Evolutionary conservation across 495 filamentous ascomycete species (phyloP), one percentile per base, ranked within the genome.

Genomic region (Annulohypoxylon moriforme): DNA sequence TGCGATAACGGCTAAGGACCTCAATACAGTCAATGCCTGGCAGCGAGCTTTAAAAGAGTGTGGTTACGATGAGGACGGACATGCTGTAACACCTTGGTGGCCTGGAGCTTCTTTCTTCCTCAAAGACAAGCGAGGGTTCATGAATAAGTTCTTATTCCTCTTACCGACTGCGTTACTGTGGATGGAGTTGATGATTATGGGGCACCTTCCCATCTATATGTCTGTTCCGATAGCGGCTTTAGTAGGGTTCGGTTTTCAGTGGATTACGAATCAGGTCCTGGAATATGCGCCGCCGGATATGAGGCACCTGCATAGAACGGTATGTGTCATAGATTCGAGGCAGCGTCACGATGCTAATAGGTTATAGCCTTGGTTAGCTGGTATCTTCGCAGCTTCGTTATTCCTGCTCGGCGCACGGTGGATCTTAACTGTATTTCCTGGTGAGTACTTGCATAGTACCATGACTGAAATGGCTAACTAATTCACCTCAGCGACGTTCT

Each of bases 81-180:
- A 89, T 58, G 84, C 89, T 11, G 88, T 88, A 58, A 80, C 83
- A 6, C 84, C 90, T 27, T 82, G 83, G 62, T 90, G 89, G 79
- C 89, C 86, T 11, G 82, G 85, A 47, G 80, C 85, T 24, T 82
- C 78, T 31, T 87, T 83, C 64, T 76, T 88, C 16, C 74, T 96
- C 63, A 90, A 92, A 78, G 91, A 94, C 81, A 91, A 91, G 76
- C 86, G 86, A 67, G 81, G 77, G 0, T 89, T 95, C 66, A 88
- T 95, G 80, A 91, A 86, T 67, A 93, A 92, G 77, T 94, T 96
- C 79, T 93, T 97, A 83, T 98, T 98, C 77, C 80, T 96, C 22
- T 94, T 91, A 89, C 96, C 96, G 0, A 93, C 94, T 61, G 65
- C 93, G 20, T 86, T 95, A 33, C 79, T 97, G 5, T 89, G 91